These are phyloP conservation scores for Cornus suecica DNA, from an alignment of 148 eudicot genomes.

Conservation along the genomic window DNA sequence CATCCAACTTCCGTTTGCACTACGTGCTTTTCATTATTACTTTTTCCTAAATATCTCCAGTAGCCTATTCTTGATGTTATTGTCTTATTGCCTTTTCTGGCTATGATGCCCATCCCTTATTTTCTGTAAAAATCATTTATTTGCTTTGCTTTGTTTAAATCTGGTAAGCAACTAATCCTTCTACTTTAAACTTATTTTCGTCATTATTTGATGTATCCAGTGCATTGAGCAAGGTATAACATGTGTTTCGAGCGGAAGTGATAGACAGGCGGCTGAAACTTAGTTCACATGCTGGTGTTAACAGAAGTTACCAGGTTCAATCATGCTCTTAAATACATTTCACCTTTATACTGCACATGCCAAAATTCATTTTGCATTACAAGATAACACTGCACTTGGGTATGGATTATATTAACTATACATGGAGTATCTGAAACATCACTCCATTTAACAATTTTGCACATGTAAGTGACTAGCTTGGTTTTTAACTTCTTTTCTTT, in stretches of 20 bases:
- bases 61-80: background rate
- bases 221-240: slow-evolving; percentile 85
- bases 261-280: slow-evolving; percentile 27
- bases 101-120: background rate
- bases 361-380: background rate
- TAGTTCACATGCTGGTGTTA: slow-evolving; percentile 20
- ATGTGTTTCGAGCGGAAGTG: slow-evolving; percentile 28
- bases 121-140: background rate
- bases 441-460: background rate
- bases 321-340: background rate
- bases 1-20: too few relatives aligned
- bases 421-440: background rate
- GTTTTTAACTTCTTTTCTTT: background rate
- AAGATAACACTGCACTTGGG: background rate
- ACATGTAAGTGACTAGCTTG: background rate
- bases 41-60: background rate
- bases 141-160: background rate
- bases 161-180: background rate
- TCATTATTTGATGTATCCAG: slow-evolving; percentile 26
- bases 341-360: background rate
- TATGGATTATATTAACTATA: background rate
- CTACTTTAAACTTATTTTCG: background rate
- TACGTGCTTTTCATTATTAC: too few relatives aligned
- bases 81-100: background rate
- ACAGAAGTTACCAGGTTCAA: slow-evolving; percentile 3